These are phyloP conservation scores for Pseudocercospora macadamiae DNA, from an alignment of 2,329 filamentous ascomycete species.

Conservation along the genomic window DNA sequence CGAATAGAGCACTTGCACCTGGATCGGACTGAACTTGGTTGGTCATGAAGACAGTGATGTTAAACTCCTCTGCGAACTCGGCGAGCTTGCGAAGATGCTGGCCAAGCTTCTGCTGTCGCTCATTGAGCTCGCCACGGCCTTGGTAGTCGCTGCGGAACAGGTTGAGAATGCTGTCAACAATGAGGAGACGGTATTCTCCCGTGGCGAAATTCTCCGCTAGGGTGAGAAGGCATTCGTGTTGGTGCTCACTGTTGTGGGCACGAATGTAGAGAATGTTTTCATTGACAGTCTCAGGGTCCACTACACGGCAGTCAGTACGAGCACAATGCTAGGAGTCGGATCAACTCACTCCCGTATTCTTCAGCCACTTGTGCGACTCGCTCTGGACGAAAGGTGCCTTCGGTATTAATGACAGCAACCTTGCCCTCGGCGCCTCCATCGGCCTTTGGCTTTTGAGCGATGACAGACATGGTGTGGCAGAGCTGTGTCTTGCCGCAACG, in stretches of 20 bases:
- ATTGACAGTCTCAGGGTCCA: conserved; percentile 61
- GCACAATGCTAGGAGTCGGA: not conserved
- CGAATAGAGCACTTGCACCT: conserved; percentile 68
- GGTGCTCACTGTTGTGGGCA: conserved; percentile 67
- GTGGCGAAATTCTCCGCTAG: conserved; percentile 63
- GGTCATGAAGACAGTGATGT: conserved; percentile 66
- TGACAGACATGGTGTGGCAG: conserved; percentile 69
- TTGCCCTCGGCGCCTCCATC: conserved; percentile 70
- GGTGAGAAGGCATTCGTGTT: conserved; percentile 65
- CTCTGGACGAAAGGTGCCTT: conserved; percentile 69
- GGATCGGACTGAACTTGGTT: conserved; percentile 74
- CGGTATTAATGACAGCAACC: conserved; percentile 69
- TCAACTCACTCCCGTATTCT: conserved; percentile 58
- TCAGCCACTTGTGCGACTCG: conserved; percentile 69
- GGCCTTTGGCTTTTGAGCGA: conserved; percentile 58
- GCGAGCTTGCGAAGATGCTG: conserved; percentile 66
- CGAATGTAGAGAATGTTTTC: conserved; percentile 70
- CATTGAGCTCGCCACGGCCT: conserved; percentile 68
- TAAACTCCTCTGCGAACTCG: conserved; percentile 72
- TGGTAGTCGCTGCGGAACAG: conserved; percentile 69
- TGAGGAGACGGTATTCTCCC: conserved; percentile 66
- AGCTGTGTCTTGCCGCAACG: conserved; percentile 72
- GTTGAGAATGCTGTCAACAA: conserved; percentile 72
- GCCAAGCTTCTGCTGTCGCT: conserved; percentile 69
- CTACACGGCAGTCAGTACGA: conserved; percentile 29